Evolutionary conservation across 2,329 filamentous ascomycete genomes (phyloP).

Genomic region (Coniosporium tulheliwenetii): DNA sequence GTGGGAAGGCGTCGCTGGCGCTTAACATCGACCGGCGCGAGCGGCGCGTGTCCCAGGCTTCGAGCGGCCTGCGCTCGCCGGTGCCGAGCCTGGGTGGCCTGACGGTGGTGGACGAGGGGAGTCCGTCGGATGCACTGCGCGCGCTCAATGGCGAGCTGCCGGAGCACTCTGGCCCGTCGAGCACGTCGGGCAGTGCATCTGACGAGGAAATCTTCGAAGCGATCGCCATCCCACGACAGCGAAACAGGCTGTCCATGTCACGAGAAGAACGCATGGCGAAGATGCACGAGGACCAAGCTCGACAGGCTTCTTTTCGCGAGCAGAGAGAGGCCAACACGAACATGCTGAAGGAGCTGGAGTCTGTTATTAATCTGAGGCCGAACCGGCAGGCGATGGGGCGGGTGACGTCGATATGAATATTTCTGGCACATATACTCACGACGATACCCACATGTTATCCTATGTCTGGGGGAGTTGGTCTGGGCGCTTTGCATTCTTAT

Average conservation of each 20-base stretch:
- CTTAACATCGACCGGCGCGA: slow-evolving; percentile 71
- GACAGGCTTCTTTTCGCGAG: slow-evolving; percentile 55
- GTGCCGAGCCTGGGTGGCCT: slow-evolving; percentile 48
- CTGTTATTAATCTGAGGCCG: slow-evolving; percentile 45
- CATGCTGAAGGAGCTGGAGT: slow-evolving; percentile 88
- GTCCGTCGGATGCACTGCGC: slow-evolving; percentile 54
- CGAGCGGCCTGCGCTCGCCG: slow-evolving; percentile 31
- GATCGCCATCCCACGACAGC: slow-evolving; percentile 58
- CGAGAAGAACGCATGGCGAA: slow-evolving; percentile 76
- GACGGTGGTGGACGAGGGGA: slow-evolving; percentile 34
- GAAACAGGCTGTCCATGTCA: slow-evolving; percentile 47
- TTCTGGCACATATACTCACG: not conserved
- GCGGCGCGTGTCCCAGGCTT: slow-evolving; percentile 37
- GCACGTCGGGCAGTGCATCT: slow-evolving; percentile 35
- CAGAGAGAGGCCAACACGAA: slow-evolving; percentile 68
- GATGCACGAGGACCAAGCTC: slow-evolving; percentile 74
- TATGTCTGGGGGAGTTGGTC: too few species aligned
- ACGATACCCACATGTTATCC: too few species aligned
- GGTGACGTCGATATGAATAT: slow-evolving; percentile 1
- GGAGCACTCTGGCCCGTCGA: slow-evolving; percentile 22
- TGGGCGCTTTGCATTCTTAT: too few species aligned
- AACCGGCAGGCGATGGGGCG: not conserved
- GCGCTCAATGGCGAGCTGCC: slow-evolving; percentile 57
- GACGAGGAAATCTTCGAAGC: slow-evolving; percentile 83
- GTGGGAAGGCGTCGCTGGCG: slow-evolving; percentile 65